Base-by-base conservation (phyloP, 2,329 filamentous ascomycete species). In the Fusarium sp. region DNA sequence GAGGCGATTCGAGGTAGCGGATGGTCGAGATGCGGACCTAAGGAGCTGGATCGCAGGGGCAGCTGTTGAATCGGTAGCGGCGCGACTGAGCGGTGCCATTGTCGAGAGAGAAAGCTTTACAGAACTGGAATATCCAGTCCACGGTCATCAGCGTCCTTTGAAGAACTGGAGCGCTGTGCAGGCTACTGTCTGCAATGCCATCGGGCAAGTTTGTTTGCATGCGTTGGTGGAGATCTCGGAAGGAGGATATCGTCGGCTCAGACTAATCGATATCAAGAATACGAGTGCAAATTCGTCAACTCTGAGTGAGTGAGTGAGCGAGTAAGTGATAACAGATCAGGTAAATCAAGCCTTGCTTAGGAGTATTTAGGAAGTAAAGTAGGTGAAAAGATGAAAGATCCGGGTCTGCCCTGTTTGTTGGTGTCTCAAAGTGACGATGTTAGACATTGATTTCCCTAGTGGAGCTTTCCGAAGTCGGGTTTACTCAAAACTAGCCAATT, bases 181-280 rank as follows among this genome's bases (percentile, higher is more conserved):
- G 55, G 56, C 54, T 68, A 47, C 43, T 54, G 35, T 64, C 44
- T 64, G 58, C 67, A 71, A 55, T 70, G 69, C 69, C 69, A 71
- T 71, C 63, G 65, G 57, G 63, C 65, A 49, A 51, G 56, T 59
- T 19, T 47, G 53, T 67, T 42, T 45, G 39, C 35, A 35, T 54
- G 35, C 31, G 58, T 56, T 38, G 39, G 43, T 28, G 52, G 47
- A 55, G 47, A 38, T 26, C 39, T 42, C 32, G 47, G 34, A 24
- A 64, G 53, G 50, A 65, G 53, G 59, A 55, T 62, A 51, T 62
- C 40, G 44, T 41, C 49, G 36, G 28, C 55, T 50, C 42, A 44
- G 26, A 43, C 31, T 39, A 47, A 41, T 48, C 24, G 38, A 25
- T 44, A 10, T 42, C n/a, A 36, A 35, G 15, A 9, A 34, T 25